Evolutionary conservation across 495 filamentous ascomycete species (phyloP).

Genomic region (Trichoderma reesei): DNA sequence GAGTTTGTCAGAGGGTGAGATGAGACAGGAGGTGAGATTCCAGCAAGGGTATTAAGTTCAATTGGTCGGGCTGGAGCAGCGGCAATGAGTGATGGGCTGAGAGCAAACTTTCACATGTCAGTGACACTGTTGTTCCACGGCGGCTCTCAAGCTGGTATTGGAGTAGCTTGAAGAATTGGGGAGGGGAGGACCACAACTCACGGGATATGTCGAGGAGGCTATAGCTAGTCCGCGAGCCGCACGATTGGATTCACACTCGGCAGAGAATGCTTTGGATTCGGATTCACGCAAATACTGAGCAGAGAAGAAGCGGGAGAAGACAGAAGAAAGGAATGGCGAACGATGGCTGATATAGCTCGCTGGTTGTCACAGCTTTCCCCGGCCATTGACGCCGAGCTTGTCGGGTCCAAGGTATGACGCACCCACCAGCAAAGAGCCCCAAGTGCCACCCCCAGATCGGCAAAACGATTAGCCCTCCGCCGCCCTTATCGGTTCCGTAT

Average conservation of each 20-base stretch:
- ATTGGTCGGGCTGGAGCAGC: too few species aligned
- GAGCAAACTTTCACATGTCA: slow-evolving; percentile 10
- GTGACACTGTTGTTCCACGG: slow-evolving; percentile 1
- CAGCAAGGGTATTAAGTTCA: not conserved
- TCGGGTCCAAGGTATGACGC: slow-evolving; percentile 3
- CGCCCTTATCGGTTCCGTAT: too few species aligned
- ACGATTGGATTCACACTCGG: too few species aligned
- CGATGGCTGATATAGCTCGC: slow-evolving; percentile 5
- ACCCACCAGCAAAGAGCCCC: not conserved
- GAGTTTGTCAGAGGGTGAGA: not conserved
- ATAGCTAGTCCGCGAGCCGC: not conserved
- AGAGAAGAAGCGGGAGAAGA: not conserved
- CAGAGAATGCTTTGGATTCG: too few species aligned
- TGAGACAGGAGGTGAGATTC: not conserved
- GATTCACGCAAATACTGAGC: not conserved
- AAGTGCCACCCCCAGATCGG: not conserved
- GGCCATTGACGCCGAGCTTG: not conserved
- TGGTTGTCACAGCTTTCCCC: not conserved
- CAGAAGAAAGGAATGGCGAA: not conserved
- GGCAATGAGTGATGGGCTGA: not conserved
- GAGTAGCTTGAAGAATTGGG: not conserved
- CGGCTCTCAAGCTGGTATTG: not conserved
- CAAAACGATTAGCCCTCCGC: slow-evolving; percentile 5
- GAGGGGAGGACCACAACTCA: not conserved
- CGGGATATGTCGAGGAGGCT: not conserved